These are phyloP conservation scores for Immersiella caudata DNA, from an alignment of 495 filamentous ascomycete species.

Conservation along the genomic window DNA sequence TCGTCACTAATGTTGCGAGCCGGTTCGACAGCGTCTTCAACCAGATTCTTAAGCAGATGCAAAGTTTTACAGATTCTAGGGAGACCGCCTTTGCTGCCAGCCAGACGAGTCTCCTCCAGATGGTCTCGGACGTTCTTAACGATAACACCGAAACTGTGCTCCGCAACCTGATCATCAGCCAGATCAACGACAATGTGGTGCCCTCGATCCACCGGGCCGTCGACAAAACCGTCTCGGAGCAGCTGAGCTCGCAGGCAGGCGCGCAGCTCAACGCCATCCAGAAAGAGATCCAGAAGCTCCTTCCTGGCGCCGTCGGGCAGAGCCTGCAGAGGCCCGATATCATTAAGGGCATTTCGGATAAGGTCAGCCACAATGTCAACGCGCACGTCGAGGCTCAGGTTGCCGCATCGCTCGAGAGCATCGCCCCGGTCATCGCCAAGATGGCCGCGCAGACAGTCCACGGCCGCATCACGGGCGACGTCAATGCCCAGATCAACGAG, in stretches of 20 bases:
- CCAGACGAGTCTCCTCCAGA: constrained; percentile 65
- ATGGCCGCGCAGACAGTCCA: constrained; percentile 62
- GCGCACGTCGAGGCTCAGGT: constrained; percentile 70
- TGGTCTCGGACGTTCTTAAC: constrained; percentile 84
- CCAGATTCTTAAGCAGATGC: constrained; percentile 46
- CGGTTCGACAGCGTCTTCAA: constrained; percentile 48
- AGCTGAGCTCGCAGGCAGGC: constrained; percentile 47
- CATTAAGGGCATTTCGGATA: constrained; percentile 70
- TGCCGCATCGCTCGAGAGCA: constrained; percentile 58
- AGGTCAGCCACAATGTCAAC: constrained; percentile 64
- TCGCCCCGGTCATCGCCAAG: constrained; percentile 68
- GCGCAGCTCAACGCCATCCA: constrained; percentile 58
- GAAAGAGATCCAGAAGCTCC: constrained; percentile 60
- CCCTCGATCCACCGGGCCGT: constrained; percentile 53
- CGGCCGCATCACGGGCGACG: constrained; percentile 39
- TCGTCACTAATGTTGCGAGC: constrained; percentile 47
- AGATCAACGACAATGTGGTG: constrained; percentile 67
- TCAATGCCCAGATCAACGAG: constrained; percentile 39
- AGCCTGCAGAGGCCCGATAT: constrained; percentile 71
- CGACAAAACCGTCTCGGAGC: constrained; percentile 49
- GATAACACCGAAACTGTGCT: constrained; percentile 87
- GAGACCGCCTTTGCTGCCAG: constrained; percentile 39
- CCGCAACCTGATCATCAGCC: constrained; percentile 65
- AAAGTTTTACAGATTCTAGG: constrained; percentile 35
- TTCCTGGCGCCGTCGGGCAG: constrained; percentile 46